Base-by-base conservation (phyloP, 345 rosid genomes). In the Aquilaria yunnanensis region DNA sequence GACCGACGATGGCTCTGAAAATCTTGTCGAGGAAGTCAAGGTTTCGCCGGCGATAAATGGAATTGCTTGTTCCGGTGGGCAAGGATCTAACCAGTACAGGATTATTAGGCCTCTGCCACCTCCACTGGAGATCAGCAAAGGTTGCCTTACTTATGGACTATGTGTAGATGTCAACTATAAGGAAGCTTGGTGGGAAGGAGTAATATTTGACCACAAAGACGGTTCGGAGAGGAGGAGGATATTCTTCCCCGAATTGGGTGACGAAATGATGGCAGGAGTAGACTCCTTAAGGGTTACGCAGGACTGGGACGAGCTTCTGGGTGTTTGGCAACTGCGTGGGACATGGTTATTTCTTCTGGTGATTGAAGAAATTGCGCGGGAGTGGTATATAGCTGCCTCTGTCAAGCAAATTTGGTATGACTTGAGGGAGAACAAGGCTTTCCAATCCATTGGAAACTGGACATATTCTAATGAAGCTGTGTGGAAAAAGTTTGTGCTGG, bases 161-260 rank as follows among this genome's bases (percentile, higher is more conserved):
- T 84, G 92, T 47, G 93, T 89, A 43, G 96, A 89, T 67, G 84
- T 67, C 0, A 65, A 30, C 50, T 59, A 72, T 73, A 54, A 51
- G 60, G 89, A 81, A 0, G 78, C 81, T 31, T 86, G 93, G 93
- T 86, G 93, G 96, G 96, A 89, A 78, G 96, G 96, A 59, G 90
- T 89, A 29, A 12, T 86, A 53, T 82, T 84, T 32, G 88, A 89
- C 70, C 68, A 64, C 54, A 65, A 65, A 9, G 75, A 65, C 61
- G 84, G 77, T 41, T 62, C 65, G 3, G 71, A 72, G 32, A 51
- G 73, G 64, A 74, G 90, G 72, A 76, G 58, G 49, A 65, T 89
- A 14, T 86, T 86, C 74, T 89, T 89, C 67, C 96, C 96, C 0
- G 90, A 86, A 63, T 70, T 77, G 64, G 96, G 96, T 14, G 89